These are phyloP conservation scores for Triticum timopheevii DNA, from an alignment of 176 grass and related monocot species.

Conservation along the genomic window DNA sequence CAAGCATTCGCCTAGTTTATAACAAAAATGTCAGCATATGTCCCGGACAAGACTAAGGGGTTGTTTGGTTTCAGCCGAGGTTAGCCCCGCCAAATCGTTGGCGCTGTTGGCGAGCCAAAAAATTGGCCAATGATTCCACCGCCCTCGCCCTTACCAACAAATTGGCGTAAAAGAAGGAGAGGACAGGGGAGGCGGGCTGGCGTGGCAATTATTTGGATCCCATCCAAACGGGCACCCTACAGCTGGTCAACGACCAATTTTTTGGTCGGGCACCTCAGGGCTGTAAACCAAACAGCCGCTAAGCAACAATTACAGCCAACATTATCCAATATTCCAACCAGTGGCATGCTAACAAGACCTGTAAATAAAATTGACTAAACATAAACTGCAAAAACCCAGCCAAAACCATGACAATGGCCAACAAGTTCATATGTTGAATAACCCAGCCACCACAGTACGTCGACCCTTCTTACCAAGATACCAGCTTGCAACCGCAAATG, in stretches of 20 bases:
- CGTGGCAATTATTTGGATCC: too few species aligned
- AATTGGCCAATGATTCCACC: too few species aligned
- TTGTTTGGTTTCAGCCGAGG: too few species aligned
- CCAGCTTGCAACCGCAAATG: neutral
- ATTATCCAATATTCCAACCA: neutral
- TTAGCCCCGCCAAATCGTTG: too few species aligned
- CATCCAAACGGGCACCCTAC: too few species aligned
- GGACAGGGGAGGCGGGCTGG: too few species aligned
- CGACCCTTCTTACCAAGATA: neutral
- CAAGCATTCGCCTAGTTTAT: slow-evolving; percentile 67
- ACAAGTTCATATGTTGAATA: neutral
- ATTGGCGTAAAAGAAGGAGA: too few species aligned
- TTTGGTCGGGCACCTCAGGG: too few species aligned
- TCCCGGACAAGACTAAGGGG: neutral
- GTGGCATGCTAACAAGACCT: neutral
- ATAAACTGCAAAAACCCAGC: neutral
- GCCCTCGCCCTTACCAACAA: too few species aligned
- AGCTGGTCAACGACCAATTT: too few species aligned
- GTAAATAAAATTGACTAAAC: slow-evolving; percentile 1
- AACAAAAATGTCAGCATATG: slow-evolving; percentile 10
- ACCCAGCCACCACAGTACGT: neutral
- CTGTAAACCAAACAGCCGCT: too few species aligned
- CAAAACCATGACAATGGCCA: slow-evolving; percentile 12
- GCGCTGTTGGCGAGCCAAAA: too few species aligned
- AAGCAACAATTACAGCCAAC: neutral